These are phyloP conservation scores for Stylonectria norvegica DNA, from an alignment of 2,329 filamentous ascomycete species.

Conservation along the genomic window DNA sequence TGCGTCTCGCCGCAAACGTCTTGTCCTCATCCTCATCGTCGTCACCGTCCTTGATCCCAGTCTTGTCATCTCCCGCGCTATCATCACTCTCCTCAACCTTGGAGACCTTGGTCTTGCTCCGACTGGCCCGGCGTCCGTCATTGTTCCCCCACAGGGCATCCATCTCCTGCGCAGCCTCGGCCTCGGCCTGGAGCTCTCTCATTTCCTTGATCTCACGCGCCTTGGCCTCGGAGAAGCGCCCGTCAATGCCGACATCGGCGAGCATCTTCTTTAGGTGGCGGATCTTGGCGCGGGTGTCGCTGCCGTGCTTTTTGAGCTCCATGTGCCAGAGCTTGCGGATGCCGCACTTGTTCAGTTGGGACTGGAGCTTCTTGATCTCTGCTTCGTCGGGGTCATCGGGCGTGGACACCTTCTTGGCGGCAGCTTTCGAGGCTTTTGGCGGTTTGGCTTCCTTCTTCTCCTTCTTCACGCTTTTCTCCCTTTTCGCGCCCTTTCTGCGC, in stretches of 20 bases:
- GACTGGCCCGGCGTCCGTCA: constrained; percentile 40
- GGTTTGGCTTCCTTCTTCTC: constrained; percentile 29
- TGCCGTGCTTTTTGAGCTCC: constrained; percentile 71
- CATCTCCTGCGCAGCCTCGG: constrained; percentile 81
- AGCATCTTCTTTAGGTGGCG: constrained; percentile 76
- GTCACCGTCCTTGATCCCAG: constrained; percentile 21
- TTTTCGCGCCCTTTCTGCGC: constrained; percentile 49
- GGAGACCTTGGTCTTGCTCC: constrained; percentile 31
- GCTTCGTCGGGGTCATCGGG: constrained; percentile 61
- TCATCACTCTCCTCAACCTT: constrained; percentile 33
- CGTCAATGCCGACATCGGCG: constrained; percentile 79
- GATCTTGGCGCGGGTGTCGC: constrained; percentile 75
- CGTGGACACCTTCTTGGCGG: constrained; percentile 29
- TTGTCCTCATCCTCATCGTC: constrained; percentile 30
- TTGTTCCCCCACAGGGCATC: constrained; percentile 70
- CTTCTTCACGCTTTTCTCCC: constrained; percentile 30
- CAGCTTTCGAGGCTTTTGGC: constrained; percentile 26
- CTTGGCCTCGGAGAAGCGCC: constrained; percentile 80
- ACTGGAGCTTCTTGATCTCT: constrained; percentile 85
- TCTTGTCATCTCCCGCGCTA: constrained; percentile 23
- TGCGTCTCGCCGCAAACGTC: constrained; percentile 43
- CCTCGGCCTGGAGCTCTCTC: constrained; percentile 77
- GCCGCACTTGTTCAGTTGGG: constrained; percentile 84
- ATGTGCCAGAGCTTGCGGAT: constrained; percentile 88
- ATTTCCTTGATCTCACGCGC: constrained; percentile 84